These are phyloP conservation scores for Olyra latifolia DNA, from an alignment of 176 grass and related monocot species.

Conservation along the genomic window DNA sequence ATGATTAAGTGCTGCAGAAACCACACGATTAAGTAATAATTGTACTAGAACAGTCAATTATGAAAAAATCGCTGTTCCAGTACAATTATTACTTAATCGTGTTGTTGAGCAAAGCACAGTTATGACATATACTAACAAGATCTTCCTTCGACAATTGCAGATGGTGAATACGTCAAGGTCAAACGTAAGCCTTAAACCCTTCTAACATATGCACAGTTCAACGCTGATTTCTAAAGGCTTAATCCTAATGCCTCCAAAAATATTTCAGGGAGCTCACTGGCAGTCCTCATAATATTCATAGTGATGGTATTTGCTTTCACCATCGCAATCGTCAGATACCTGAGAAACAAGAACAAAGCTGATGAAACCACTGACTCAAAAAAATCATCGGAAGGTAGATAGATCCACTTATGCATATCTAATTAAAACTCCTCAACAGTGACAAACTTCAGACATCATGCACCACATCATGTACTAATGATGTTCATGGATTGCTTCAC, in stretches of 20 bases:
- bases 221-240: neutral
- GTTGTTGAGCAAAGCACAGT: neutral
- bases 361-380: neutral
- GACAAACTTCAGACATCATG: neutral
- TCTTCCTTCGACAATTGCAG: constrained; percentile 28
- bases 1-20: too few relatives aligned
- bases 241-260: neutral
- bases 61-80: neutral
- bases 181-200: constrained; percentile 28
- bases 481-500: neutral
- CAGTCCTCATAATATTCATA: constrained; percentile 9
- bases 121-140: constrained; percentile 25
- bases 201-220: neutral
- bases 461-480: neutral
- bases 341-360: constrained; percentile 11
- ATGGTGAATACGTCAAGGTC: constrained; percentile 44
- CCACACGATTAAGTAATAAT: neutral
- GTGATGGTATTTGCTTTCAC: constrained; percentile 19
- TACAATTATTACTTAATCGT: too few relatives aligned
- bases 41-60: neutral
- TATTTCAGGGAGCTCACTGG: constrained; percentile 38
- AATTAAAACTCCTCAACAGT: neutral
- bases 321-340: constrained; percentile 27
- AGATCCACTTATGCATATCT: neutral
- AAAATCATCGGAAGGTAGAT: constrained; percentile 16